phyloP scores from a whole-genome alignment of 2,329 filamentous ascomycete species.

The Dendryphion nanum region DNA sequence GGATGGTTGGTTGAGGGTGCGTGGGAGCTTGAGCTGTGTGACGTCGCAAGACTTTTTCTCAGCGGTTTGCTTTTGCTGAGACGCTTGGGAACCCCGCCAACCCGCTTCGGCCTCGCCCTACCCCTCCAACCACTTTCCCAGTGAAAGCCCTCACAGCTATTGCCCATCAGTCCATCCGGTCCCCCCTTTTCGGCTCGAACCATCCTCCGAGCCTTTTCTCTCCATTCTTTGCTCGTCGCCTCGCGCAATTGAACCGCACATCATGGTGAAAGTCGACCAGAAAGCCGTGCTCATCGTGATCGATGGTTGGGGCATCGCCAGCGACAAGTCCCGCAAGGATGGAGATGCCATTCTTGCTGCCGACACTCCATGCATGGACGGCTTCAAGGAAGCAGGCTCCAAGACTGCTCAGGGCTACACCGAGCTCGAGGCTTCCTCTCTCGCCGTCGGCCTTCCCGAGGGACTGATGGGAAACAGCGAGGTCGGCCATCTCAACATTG shows the following conservation, averaged over 20 bases:
- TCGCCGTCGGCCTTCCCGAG: slow-evolving; percentile 92
- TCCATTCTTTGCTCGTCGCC: background rate
- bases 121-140: no score
- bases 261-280: slow-evolving; percentile 66
- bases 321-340: slow-evolving; percentile 74
- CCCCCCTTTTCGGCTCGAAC: no score
- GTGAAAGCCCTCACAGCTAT: no score
- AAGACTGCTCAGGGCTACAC: slow-evolving; percentile 81
- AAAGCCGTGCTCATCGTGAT: slow-evolving; percentile 85
- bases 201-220: no score
- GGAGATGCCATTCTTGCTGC: slow-evolving; percentile 95
- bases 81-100: background rate
- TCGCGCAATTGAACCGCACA: slow-evolving; percentile 22
- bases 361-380: slow-evolving; percentile 92
- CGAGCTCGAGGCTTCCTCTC: slow-evolving; percentile 90
- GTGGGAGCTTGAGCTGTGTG: no score
- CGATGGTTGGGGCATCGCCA: slow-evolving; percentile 94
- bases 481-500: slow-evolving; percentile 98
- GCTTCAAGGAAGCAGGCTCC: slow-evolving; percentile 65
- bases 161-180: no score
- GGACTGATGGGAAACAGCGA: slow-evolving; percentile 99
- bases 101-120: background rate
- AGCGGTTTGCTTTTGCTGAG: no score
- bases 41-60: no score
- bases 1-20: no score